Evolutionary conservation across 805 yeast genomes (phyloP).

Genomic region (Aciculoconidium aculeatum): DNA sequence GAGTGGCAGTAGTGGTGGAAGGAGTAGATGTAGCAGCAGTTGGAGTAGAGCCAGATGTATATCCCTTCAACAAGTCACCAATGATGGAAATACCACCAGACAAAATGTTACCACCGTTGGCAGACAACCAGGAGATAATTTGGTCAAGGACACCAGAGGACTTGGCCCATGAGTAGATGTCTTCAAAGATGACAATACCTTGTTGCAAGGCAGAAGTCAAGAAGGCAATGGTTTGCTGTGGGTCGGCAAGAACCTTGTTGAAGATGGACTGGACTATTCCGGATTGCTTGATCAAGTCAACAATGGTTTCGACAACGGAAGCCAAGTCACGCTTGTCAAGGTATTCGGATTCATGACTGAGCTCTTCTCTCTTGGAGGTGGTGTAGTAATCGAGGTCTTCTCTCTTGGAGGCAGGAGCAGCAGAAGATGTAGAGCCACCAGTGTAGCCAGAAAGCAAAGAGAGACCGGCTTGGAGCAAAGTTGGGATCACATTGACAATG

Average conservation of each 20-base stretch:
- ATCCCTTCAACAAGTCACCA: constrained; percentile 17
- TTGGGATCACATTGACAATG: constrained; percentile 27
- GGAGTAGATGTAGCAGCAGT: constrained; percentile 16
- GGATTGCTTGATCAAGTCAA: constrained; percentile 26
- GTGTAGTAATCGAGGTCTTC: constrained; percentile 6
- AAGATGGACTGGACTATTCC: constrained; percentile 28
- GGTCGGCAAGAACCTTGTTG: constrained; percentile 32
- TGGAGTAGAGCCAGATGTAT: constrained; percentile 13
- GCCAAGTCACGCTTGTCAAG: constrained; percentile 33
- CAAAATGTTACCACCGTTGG: constrained; percentile 22
- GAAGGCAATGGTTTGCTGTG: constrained; percentile 26
- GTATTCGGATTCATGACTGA: constrained; percentile 16
- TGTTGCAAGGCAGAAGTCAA: constrained; percentile 27
- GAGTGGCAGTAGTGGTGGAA: constrained; percentile 12
- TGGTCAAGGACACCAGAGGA: constrained; percentile 26
- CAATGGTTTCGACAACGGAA: constrained; percentile 22
- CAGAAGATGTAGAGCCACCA: constrained; percentile 8
- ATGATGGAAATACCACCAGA: constrained; percentile 22
- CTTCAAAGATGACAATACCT: constrained; percentile 30
- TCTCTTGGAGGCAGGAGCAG: constrained; percentile 10
- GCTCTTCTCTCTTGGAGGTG: constrained; percentile 11
- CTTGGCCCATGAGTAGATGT: constrained; percentile 33
- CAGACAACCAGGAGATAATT: constrained; percentile 18
- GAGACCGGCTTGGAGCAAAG: constrained; percentile 27
- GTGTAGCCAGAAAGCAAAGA: constrained; percentile 16